A percentile compares a stretch with the other conserved stretches of the same genome.
Conservation (phyloP, 169 alveolate species). For the Eimeria maxima region DNA sequence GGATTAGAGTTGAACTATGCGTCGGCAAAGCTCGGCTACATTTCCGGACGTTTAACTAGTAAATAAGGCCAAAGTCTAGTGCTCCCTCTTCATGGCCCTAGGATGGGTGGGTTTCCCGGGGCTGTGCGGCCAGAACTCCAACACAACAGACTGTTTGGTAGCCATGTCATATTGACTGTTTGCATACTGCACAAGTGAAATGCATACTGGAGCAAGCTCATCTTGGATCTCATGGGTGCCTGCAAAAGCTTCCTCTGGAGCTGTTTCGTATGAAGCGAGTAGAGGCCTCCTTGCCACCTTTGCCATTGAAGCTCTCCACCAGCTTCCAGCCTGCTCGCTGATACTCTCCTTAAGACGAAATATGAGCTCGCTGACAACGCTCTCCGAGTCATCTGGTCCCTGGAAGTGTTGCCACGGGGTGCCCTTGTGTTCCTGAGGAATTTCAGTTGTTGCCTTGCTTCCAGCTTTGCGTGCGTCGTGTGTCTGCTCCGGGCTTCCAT, state of each 20-base stretch:
- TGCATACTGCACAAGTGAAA: not conserved
- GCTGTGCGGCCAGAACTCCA: not conserved
- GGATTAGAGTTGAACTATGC: too few relatives aligned
- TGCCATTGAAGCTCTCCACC: slow-evolving; percentile 76
- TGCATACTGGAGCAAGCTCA: slow-evolving; percentile 59
- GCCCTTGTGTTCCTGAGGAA: not conserved
- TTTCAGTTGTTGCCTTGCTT: not conserved
- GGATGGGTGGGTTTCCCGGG: not conserved
- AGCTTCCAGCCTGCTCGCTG: slow-evolving; percentile 65
- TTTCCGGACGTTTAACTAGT: not conserved
- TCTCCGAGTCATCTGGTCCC: slow-evolving; percentile 49
- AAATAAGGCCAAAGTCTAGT: not conserved
- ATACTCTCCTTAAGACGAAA: slow-evolving; percentile 58
- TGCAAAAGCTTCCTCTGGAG: slow-evolving; percentile 37
- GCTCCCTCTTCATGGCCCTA: not conserved
- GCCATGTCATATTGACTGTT: not conserved
- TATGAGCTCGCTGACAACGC: slow-evolving; percentile 65
- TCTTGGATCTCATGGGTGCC: slow-evolving; percentile 58
- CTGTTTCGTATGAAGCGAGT: slow-evolving; percentile 67
- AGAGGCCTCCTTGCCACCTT: slow-evolving; percentile 65
- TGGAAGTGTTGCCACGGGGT: slow-evolving; percentile 1
- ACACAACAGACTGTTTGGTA: not conserved
- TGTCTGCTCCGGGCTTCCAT: not conserved
- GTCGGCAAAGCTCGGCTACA: not conserved
- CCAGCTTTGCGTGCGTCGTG: slow-evolving; percentile 4